Percentiles rank a stretch among this genome's conserved stretches.
Conservation (phyloP, 768 basidiomycete genomes). For the Pleurotus djamor region DNA sequence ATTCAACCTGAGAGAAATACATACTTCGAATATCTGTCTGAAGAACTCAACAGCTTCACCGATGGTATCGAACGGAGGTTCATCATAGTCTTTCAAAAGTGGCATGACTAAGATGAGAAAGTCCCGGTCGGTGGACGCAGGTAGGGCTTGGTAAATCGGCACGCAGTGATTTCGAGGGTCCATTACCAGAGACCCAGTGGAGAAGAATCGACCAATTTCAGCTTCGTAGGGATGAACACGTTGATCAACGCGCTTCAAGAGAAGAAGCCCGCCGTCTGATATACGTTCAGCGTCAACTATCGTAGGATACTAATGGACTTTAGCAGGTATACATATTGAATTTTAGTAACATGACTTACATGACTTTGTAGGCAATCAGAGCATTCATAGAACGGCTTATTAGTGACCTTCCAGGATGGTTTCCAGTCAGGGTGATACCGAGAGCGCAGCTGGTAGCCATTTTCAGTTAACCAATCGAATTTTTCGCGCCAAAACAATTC, state of each 20-base stretch:
- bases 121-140: slow-evolving; percentile 15
- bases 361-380: slow-evolving; percentile 5
- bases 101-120: slow-evolving; percentile 26
- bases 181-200: slow-evolving; percentile 8
- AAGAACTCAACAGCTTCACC: slow-evolving; percentile 29
- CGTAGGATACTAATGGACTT: neutral
- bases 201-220: slow-evolving; percentile 23
- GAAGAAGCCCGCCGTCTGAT: slow-evolving; percentile 19
- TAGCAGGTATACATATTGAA: too few relatives aligned
- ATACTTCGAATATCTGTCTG: slow-evolving; percentile 10
- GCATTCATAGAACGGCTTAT: neutral
- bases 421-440: slow-evolving; percentile 25
- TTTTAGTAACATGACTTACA: neutral
- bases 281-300: slow-evolving; percentile 23
- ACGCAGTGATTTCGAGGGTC: slow-evolving; percentile 33
- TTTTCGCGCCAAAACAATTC: slow-evolving; percentile 20
- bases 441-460: slow-evolving; percentile 28
- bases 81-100: slow-evolving; percentile 15
- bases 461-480: slow-evolving; percentile 21
- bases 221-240: slow-evolving; percentile 22
- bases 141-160: slow-evolving; percentile 21
- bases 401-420: slow-evolving; percentile 21
- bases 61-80: slow-evolving; percentile 22
- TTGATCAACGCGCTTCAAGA: slow-evolving; percentile 19
- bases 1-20: too few relatives aligned